Conservation (phyloP, 179 eudicot genomes). For the Pouteria campechiana region DNA sequence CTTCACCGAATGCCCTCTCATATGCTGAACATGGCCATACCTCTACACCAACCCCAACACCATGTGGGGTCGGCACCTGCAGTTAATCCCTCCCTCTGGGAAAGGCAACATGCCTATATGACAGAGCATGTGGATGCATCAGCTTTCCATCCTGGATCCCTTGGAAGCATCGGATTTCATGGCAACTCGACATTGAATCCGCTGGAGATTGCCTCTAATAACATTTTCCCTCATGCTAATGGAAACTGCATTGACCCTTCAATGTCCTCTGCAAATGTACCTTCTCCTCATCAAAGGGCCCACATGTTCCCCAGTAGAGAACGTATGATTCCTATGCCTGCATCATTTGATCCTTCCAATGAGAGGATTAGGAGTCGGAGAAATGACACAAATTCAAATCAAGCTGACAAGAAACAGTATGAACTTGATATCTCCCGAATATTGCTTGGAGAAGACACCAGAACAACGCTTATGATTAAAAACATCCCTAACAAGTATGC, state of each 20-base stretch:
- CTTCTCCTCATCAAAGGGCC: conserved; percentile 27
- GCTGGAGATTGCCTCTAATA: conserved; percentile 28
- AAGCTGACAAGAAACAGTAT: conserved; percentile 54
- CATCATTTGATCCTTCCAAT: conserved; percentile 37
- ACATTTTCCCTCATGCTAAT: conserved; percentile 18
- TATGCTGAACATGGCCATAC: conserved; percentile 31
- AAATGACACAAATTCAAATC: conserved; percentile 28
- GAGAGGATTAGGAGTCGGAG: conserved; percentile 52
- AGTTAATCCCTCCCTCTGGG: conserved; percentile 29
- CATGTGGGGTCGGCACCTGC: conserved; percentile 46
- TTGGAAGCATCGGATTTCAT: conserved; percentile 21
- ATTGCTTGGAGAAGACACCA: conserved; percentile 42
- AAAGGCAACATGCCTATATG: conserved; percentile 19
- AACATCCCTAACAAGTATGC: conserved; percentile 76
- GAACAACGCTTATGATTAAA: conserved; percentile 71
- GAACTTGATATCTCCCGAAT: conserved; percentile 70
- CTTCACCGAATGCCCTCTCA: conserved; percentile 22
- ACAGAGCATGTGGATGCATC: conserved; percentile 30
- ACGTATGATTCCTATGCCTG: conserved; percentile 22
- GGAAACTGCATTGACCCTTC: conserved; percentile 19
- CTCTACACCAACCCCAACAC: conserved; percentile 23
- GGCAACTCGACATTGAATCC: conserved; percentile 47
- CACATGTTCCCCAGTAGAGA: conserved; percentile 29
- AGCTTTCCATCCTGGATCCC: conserved; percentile 22
- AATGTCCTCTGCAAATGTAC: conserved; percentile 15